A percentile compares a stretch with the other conserved stretches of the same genome.
These are phyloP conservation scores for Tuber magnatum DNA, from an alignment of 495 filamentous ascomycete genomes.

Conservation along the genomic window DNA sequence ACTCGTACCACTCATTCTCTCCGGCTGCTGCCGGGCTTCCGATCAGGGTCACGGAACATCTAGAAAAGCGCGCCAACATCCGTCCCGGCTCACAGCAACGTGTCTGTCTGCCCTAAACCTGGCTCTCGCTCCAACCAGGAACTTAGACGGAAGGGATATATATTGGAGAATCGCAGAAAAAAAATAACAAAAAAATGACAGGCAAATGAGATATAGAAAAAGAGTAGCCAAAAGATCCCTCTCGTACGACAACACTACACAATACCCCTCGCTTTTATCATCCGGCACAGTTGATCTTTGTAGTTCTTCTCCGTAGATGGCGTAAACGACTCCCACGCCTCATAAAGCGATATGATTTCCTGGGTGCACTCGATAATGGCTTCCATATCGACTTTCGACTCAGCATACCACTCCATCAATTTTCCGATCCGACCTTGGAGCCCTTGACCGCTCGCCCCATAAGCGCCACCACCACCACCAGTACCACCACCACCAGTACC, in stretches of 20 bases:
- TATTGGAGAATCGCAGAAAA: background rate
- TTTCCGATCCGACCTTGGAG: conserved; percentile 60
- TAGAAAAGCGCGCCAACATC: conserved; percentile 25
- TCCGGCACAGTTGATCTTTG: conserved; percentile 69
- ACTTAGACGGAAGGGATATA: background rate
- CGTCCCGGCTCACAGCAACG: conserved; percentile 5
- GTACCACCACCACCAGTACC: conserved; percentile 33
- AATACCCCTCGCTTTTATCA: conserved; percentile 74
- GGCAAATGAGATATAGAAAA: background rate
- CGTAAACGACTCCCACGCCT: conserved; percentile 74
- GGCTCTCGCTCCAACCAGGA: background rate
- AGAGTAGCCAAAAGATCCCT: background rate
- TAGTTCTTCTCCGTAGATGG: conserved; percentile 63
- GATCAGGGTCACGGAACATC: conserved; percentile 29
- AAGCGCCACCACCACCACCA: conserved; percentile 22
- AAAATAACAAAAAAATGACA: background rate
- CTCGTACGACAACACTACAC: conserved; percentile 13
- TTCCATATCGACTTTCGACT: conserved; percentile 86
- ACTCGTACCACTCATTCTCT: background rate
- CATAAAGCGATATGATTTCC: conserved; percentile 91
- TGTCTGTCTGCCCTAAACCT: background rate
- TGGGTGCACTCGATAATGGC: conserved; percentile 88
- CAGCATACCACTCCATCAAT: conserved; percentile 77
- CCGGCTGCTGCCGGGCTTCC: conserved; percentile 13
- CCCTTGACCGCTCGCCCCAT: conserved; percentile 32